These are phyloP conservation scores for Serpula lacrymans DNA, from an alignment of 768 basidiomycete genomes.

Conservation along the genomic window DNA sequence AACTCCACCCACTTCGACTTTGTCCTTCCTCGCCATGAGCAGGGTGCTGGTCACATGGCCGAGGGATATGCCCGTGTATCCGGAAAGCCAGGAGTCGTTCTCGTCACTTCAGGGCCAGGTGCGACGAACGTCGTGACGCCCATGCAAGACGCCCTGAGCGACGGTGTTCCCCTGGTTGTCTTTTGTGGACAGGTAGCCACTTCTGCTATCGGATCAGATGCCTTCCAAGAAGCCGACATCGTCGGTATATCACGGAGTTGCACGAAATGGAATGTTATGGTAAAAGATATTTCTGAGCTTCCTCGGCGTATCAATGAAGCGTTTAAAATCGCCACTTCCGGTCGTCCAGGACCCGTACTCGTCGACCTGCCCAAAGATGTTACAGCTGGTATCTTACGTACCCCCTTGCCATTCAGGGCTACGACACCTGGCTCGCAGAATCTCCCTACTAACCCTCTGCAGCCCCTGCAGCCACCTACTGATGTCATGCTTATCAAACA, in stretches of 20 bases:
- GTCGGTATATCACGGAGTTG: slow-evolving; percentile 95
- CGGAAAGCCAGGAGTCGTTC: slow-evolving; percentile 95
- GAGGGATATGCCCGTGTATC: slow-evolving; percentile 98
- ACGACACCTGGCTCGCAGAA: slow-evolving; percentile 82
- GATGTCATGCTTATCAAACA: slow-evolving; percentile 70
- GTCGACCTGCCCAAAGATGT: slow-evolving; percentile 99
- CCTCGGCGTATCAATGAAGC: slow-evolving; percentile 97
- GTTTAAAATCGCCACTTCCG: slow-evolving; percentile 97
- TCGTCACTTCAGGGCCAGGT: slow-evolving; percentile 97
- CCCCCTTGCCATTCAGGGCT: slow-evolving; percentile 79
- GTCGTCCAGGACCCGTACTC: slow-evolving; percentile 95
- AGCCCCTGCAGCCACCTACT: slow-evolving; percentile 49
- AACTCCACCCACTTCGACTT: slow-evolving; percentile 94
- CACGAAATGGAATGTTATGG: slow-evolving; percentile 99
- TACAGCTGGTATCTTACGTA: slow-evolving; percentile 86
- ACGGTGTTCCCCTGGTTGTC: slow-evolving; percentile 92
- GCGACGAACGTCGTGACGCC: slow-evolving; percentile 98
- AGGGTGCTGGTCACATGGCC: slow-evolving; percentile 99
- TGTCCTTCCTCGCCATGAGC: slow-evolving; percentile 93
- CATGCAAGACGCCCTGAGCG: slow-evolving; percentile 95
- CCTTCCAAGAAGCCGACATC: slow-evolving; percentile 98
- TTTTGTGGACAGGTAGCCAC: slow-evolving; percentile 99
- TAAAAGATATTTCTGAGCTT: slow-evolving; percentile 93
- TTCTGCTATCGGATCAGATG: slow-evolving; percentile 97
- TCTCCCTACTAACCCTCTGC: slow-evolving; percentile 72